Base-by-base conservation (phyloP, 768 basidiomycete species). In the Pluteus cervinus region DNA sequence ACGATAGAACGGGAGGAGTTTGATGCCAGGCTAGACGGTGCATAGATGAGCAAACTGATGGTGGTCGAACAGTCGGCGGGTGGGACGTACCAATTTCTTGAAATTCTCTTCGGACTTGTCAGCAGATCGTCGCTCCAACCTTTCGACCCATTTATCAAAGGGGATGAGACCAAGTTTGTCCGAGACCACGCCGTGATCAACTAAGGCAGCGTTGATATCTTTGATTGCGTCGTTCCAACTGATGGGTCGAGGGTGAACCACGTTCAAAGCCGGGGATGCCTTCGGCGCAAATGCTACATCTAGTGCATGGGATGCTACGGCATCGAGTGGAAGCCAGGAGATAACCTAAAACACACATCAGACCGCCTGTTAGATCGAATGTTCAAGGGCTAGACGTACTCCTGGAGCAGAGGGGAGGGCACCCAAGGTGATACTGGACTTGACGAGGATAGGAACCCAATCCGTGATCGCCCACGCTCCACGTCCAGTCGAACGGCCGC, bases 381-480 rank as follows among this genome's bases (percentile, higher is more conserved):
- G n/a, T n/a, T n/a, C n/a, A 15, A 24, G 10, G 22, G 14, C 8
- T 16, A 15, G 7, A 54, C 52, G 22, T 34, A 64, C 58, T 28
- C 62, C 60, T 17, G 41, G 25, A 7, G 45, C 43, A 3, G 43
- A 44, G 4, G 63, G 63, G 11, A 64, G 41, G 3, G 42, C 51
- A 11, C 55, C 55, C 17, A 61, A 40, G 5, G 45, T 33, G 4
- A 53, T 9, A 41, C 61, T 60, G 5, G 64, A 60, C 39, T 65
- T 64, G n/a, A 64, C 47, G 2, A 65, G 46, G 30, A 61, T 60
- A 1, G 66, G 63, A 8, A 68, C 44, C 63, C 66, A 68, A 17
- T 67, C 64, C 2, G 48, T 57, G 5, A 52, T 54, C 3, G 60
- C 49, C 67, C 67, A 69, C 7, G 60, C 59, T 2, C 65, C 66